Evolutionary conservation across 768 basidiomycete species (phyloP).

Genomic region (Mycena filopes): DNA sequence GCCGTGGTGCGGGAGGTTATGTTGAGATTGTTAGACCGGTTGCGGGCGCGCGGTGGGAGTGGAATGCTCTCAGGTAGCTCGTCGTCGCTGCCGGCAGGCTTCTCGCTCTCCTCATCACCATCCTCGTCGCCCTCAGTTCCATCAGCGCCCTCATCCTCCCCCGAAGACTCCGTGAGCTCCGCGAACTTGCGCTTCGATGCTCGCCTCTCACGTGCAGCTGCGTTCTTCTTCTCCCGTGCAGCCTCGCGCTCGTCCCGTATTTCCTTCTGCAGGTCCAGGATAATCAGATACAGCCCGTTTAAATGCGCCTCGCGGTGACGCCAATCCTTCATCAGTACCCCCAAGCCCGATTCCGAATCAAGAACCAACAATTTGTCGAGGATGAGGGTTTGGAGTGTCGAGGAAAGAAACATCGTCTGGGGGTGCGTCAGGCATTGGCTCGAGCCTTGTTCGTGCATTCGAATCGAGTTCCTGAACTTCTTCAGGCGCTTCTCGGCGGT

Average conservation of each 20-base stretch:
- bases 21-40: not conserved
- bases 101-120: not conserved
- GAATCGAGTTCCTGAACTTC: not conserved
- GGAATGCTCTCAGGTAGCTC: not conserved
- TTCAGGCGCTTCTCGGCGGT: not conserved
- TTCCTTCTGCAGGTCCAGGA: not conserved
- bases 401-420: not conserved
- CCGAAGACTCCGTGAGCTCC: not conserved
- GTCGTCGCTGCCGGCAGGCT: not conserved
- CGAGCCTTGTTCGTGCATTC: not conserved
- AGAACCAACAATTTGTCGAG: not conserved
- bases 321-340: not conserved
- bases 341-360: not conserved
- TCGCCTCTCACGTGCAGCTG: not conserved
- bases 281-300: not conserved
- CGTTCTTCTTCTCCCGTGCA: not conserved
- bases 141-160: not conserved
- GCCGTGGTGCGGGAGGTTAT: too few relatives aligned
- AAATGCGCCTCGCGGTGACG: not conserved
- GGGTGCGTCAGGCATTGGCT: slow-evolving; percentile 2
- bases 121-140: too few relatives aligned
- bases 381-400: not conserved
- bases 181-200: not conserved
- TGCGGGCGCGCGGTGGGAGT: not conserved
- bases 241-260: not conserved